phyloP scores from a whole-genome alignment of 441 rosid genomes.

The Populus hybrid region DNA sequence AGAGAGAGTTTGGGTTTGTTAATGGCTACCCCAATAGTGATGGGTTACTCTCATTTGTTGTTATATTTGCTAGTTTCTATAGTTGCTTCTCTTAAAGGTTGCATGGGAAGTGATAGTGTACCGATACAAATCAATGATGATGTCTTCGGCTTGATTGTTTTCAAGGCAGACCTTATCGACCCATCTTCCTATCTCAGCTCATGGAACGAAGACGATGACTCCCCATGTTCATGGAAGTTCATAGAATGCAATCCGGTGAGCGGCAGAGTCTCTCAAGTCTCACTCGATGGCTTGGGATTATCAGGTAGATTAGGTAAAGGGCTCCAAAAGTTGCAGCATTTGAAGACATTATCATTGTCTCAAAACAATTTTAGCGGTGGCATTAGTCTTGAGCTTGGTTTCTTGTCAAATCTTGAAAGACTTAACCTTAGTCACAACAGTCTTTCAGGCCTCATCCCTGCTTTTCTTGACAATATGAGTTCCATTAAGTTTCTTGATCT shows the following conservation, averaged over 20 bases:
- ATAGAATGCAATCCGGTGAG: conserved; percentile 57
- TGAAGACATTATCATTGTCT: conserved; percentile 68
- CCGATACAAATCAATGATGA: conserved; percentile 64
- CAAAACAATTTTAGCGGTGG: conserved; percentile 57
- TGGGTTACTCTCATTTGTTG: conserved; percentile 27
- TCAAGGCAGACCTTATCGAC: conserved; percentile 70
- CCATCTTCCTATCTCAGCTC: conserved; percentile 58
- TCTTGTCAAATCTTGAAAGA: conserved; percentile 39
- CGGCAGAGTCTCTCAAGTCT: conserved; percentile 54
- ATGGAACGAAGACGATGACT: conserved; percentile 78
- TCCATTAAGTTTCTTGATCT: conserved; percentile 68
- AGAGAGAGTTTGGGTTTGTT: background rate
- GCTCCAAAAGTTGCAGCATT: conserved; percentile 57
- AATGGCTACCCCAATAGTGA: background rate
- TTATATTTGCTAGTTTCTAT: conserved; percentile 12
- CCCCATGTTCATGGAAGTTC: conserved; percentile 87
- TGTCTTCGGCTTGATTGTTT: conserved; percentile 76
- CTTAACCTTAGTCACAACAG: conserved; percentile 64
- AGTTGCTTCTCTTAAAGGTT: background rate
- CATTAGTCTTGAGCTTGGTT: conserved; percentile 35
- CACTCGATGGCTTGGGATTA: conserved; percentile 60
- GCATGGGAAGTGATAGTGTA: conserved; percentile 23
- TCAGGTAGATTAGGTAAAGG: conserved; percentile 78
- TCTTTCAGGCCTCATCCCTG: conserved; percentile 58
- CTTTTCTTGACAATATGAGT: conserved; percentile 36